A percentile compares a stretch with the other conserved stretches of the same genome.
These are phyloP conservation scores for Hordeum marinum DNA, from an alignment of 176 grass and related monocot genomes.

Conservation along the genomic window DNA sequence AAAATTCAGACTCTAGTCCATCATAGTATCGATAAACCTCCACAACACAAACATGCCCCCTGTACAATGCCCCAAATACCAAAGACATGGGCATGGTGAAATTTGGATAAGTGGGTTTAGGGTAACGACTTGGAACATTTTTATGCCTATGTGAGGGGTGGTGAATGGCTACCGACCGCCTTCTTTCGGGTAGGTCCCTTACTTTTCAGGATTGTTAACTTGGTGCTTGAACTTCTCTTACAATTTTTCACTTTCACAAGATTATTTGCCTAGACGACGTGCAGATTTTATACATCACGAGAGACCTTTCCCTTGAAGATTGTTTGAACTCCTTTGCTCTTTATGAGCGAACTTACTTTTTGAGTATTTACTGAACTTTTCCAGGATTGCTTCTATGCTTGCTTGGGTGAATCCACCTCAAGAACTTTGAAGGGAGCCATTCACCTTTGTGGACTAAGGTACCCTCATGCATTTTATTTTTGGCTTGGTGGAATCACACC, in stretches of 20 bases:
- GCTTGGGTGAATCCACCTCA: background rate
- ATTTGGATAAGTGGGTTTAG: background rate
- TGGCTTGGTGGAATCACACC: background rate
- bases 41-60: too few relatives aligned
- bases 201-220: background rate
- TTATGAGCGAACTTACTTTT: too few relatives aligned
- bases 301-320: too few relatives aligned
- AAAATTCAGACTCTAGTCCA: too few relatives aligned
- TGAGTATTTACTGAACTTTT: too few relatives aligned
- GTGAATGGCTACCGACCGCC: background rate
- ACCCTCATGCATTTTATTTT: background rate
- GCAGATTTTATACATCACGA: background rate
- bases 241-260: too few relatives aligned
- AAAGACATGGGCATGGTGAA: background rate
- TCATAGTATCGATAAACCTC: too few relatives aligned
- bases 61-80: background rate
- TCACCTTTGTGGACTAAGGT: background rate
- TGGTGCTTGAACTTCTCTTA: background rate
- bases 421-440: background rate
- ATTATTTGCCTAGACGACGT: too few relatives aligned
- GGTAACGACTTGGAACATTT: too few relatives aligned
- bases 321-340: too few relatives aligned
- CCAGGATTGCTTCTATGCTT: background rate
- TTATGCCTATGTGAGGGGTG: too few relatives aligned
- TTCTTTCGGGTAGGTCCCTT: background rate